A percentile compares a stretch with the other conserved stretches of the same genome.
Conservation (phyloP, 2,329 filamentous ascomycete genomes). For the Aureobasidium sp. region DNA sequence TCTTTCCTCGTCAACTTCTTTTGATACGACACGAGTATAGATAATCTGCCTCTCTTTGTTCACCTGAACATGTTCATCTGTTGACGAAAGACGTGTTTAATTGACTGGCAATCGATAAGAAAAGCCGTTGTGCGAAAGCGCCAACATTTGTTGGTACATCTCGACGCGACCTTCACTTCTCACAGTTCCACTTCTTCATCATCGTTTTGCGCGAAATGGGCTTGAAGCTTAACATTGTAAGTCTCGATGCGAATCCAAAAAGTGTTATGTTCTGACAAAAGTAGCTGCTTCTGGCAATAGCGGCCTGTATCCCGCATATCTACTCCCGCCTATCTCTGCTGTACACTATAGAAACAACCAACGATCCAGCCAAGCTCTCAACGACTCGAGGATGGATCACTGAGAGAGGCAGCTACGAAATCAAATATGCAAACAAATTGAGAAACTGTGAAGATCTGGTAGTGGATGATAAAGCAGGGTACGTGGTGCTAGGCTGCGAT, state of each 20-base stretch:
- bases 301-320: background rate
- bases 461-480: constrained; percentile 26
- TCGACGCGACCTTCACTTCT: background rate
- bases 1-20: background rate
- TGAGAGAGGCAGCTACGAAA: constrained; percentile 16
- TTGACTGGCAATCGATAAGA: background rate
- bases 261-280: background rate
- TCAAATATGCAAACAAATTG: constrained; percentile 28
- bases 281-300: background rate
- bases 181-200: background rate
- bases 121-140: background rate
- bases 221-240: background rate
- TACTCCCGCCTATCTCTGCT: constrained; percentile 3
- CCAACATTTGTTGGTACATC: background rate
- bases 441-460: constrained; percentile 37
- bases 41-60: background rate
- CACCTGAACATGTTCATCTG: background rate
- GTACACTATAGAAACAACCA: background rate
- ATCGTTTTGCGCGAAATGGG: background rate
- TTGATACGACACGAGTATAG: too few relatives aligned
- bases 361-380: background rate
- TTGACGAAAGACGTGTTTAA: too few relatives aligned
- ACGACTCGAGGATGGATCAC: constrained; percentile 5
- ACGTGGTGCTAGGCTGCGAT: constrained; percentile 37
- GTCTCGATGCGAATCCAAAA: background rate